Percentiles rank a stretch among this genome's conserved stretches.
These are phyloP conservation scores for Tetracladium setigerum DNA, from an alignment of 495 filamentous ascomycete genomes.

Conservation along the genomic window DNA sequence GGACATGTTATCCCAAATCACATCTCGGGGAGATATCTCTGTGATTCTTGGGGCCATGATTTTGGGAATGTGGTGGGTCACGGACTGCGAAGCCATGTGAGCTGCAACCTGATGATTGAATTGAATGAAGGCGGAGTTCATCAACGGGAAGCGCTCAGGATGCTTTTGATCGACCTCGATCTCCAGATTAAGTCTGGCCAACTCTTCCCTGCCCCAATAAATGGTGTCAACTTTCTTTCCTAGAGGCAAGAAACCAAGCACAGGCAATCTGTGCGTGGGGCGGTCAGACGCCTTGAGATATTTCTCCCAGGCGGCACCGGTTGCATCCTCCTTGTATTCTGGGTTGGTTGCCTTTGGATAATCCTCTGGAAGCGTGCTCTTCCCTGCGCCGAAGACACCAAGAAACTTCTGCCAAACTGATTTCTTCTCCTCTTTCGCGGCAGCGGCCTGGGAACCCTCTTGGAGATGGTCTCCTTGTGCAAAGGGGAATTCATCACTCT, in stretches of 20 bases:
- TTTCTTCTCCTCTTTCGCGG: slow-evolving; percentile 28
- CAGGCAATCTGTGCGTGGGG: slow-evolving; percentile 76
- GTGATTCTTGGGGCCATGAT: slow-evolving; percentile 91
- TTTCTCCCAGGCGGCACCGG: slow-evolving; percentile 74
- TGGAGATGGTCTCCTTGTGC: slow-evolving; percentile 11
- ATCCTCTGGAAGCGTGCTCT: slow-evolving; percentile 33
- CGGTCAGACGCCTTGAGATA: slow-evolving; percentile 77
- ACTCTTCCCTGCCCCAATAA: slow-evolving; percentile 78
- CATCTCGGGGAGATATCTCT: slow-evolving; percentile 88
- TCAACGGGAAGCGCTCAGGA: slow-evolving; percentile 80
- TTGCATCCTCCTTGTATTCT: slow-evolving; percentile 53
- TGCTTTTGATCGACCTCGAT: slow-evolving; percentile 87
- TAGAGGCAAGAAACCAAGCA: slow-evolving; percentile 67
- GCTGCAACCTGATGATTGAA: slow-evolving; percentile 98
- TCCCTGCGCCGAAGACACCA: slow-evolving; percentile 30
- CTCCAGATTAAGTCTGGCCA: slow-evolving; percentile 85
- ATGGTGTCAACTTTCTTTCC: slow-evolving; percentile 94
- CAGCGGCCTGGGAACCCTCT: background rate
- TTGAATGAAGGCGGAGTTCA: slow-evolving; percentile 98
- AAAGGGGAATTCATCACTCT: slow-evolving; percentile 22
- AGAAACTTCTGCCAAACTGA: slow-evolving; percentile 36
- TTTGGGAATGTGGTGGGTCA: slow-evolving; percentile 86
- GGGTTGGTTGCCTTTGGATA: slow-evolving; percentile 68
- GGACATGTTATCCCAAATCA: slow-evolving; percentile 97
- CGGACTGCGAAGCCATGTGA: slow-evolving; percentile 93